Evolutionary conservation across 257 asterid species (phyloP).

Genomic region (Jacaranda mimosifolia): DNA sequence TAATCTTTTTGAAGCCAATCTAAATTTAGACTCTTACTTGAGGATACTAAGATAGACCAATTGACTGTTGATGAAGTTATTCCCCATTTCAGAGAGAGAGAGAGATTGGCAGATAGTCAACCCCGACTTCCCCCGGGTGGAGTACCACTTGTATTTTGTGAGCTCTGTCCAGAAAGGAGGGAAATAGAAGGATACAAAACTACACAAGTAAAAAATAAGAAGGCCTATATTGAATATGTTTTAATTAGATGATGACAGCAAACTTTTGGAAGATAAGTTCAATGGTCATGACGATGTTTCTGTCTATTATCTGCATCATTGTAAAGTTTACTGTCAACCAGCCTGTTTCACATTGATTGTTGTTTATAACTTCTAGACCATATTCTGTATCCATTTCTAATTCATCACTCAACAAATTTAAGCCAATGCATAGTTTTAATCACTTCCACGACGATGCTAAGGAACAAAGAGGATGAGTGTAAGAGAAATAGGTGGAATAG

Average conservation of each 20-base stretch:
- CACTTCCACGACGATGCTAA: slow-evolving; percentile 21
- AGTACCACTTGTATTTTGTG: too few species aligned
- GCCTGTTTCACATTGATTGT: too few species aligned
- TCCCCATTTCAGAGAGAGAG: not conserved
- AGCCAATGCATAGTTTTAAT: not conserved
- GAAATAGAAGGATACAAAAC: too few species aligned
- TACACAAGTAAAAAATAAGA: too few species aligned
- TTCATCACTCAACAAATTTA: not conserved
- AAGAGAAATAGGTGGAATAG: not conserved
- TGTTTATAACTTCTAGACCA: not conserved
- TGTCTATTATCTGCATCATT: too few species aligned
- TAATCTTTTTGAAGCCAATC: not conserved
- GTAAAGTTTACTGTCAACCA: too few species aligned
- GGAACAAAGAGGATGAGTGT: not conserved
- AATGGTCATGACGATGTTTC: too few species aligned
- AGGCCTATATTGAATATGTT: too few species aligned
- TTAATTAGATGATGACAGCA: too few species aligned
- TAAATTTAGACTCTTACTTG: not conserved
- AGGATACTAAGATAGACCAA: slow-evolving; percentile 10
- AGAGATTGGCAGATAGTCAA: not conserved
- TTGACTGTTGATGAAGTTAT: slow-evolving; percentile 3
- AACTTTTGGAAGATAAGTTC: too few species aligned
- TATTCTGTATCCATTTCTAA: not conserved
- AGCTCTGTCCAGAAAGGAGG: too few species aligned
- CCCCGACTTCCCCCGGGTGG: too few species aligned